phyloP scores from a whole-genome alignment of 352 stramenopile genomes.

The Phytophthora foliorum region DNA sequence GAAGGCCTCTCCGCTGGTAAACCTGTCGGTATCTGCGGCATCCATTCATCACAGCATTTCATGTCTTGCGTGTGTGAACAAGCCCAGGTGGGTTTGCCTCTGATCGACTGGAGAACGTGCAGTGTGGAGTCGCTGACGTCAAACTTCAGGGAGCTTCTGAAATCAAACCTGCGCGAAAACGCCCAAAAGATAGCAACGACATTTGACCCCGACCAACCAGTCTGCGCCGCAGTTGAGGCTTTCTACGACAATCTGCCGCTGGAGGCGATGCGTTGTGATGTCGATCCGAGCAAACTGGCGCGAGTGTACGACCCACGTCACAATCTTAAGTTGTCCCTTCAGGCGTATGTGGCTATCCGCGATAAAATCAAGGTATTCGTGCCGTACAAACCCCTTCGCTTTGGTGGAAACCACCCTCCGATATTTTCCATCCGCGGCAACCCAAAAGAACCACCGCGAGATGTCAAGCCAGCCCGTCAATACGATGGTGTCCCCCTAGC shows the following conservation, averaged over 20 bases:
- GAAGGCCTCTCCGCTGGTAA: slow-evolving; percentile 83
- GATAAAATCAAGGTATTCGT: slow-evolving; percentile 43
- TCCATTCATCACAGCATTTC: slow-evolving; percentile 90
- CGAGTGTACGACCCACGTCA: slow-evolving; percentile 43
- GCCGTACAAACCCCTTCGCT: slow-evolving; percentile 45
- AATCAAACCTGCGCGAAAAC: slow-evolving; percentile 41
- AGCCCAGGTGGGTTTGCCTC: slow-evolving; percentile 69
- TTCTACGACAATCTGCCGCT: slow-evolving; percentile 82
- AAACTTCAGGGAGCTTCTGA: slow-evolving; percentile 63
- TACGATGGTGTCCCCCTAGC: slow-evolving; percentile 23
- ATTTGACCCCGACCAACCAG: slow-evolving; percentile 70
- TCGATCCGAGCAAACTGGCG: slow-evolving; percentile 44
- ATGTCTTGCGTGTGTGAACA: slow-evolving; percentile 76
- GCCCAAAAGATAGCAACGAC: slow-evolving; percentile 48
- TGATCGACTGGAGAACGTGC: slow-evolving; percentile 68
- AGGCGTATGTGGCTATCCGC: slow-evolving; percentile 39
- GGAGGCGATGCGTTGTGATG: slow-evolving; percentile 84
- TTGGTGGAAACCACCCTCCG: slow-evolving; percentile 31
- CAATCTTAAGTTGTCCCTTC: slow-evolving; percentile 46
- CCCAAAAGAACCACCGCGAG: slow-evolving; percentile 6
- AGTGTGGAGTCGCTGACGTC: slow-evolving; percentile 61
- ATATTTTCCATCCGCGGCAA: slow-evolving; percentile 34
- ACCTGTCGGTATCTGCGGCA: slow-evolving; percentile 87
- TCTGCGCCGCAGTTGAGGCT: slow-evolving; percentile 63
- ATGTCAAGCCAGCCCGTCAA: slow-evolving; percentile 27